Percentiles rank a stretch among this genome's conserved stretches.
These are phyloP conservation scores for Trichoderma sp. DNA, from an alignment of 2,329 filamentous ascomycete species.

Conservation along the genomic window DNA sequence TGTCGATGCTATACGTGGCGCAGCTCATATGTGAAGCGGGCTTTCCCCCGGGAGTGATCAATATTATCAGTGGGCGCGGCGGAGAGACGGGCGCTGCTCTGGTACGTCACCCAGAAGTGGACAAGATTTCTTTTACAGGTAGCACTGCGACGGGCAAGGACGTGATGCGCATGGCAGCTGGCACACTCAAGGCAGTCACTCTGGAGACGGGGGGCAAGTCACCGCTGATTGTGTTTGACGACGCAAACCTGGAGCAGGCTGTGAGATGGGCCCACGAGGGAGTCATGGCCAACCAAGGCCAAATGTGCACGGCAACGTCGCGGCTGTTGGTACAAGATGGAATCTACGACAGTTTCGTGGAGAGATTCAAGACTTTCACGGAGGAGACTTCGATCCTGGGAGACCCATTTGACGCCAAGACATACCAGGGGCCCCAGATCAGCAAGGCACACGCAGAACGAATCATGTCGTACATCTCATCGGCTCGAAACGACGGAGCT, in stretches of 20 bases:
- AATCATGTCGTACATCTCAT: constrained; percentile 66
- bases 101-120: constrained; percentile 64
- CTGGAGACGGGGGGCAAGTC: constrained; percentile 65
- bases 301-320: constrained; percentile 64
- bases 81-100: constrained; percentile 66
- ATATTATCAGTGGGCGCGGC: constrained; percentile 70
- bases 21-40: constrained; percentile 69
- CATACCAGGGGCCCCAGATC: constrained; percentile 71
- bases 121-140: constrained; percentile 76
- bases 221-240: constrained; percentile 62
- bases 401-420: constrained; percentile 65
- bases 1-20: constrained; percentile 64
- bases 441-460: constrained; percentile 66
- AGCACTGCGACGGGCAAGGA: constrained; percentile 68
- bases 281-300: constrained; percentile 60
- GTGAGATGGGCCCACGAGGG: constrained; percentile 55
- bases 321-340: constrained; percentile 62
- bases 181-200: constrained; percentile 62
- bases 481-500: constrained; percentile 65
- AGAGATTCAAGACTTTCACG: constrained; percentile 62
- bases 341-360: constrained; percentile 63
- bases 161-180: constrained; percentile 70
- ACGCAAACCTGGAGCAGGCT: constrained; percentile 65
- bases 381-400: constrained; percentile 61
- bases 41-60: constrained; percentile 73